These are phyloP conservation scores for Linnemannia exigua DNA, from an alignment of 192 early-diverging fungal genomes.

Conservation along the genomic window DNA sequence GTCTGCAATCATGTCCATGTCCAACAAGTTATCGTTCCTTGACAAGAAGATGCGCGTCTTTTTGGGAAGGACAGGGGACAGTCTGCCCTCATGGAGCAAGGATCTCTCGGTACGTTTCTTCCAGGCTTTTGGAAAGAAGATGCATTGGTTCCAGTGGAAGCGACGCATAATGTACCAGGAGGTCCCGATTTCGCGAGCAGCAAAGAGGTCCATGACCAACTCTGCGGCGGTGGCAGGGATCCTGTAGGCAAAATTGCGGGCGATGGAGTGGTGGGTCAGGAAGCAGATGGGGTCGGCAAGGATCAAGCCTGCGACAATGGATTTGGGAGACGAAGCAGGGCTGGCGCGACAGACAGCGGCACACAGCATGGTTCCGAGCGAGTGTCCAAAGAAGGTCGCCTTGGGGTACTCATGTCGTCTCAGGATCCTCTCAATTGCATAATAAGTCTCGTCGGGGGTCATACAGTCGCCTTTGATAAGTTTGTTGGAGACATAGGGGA, in stretches of 20 bases:
- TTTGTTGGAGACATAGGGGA: constrained; percentile 78
- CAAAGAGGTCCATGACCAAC: constrained; percentile 52
- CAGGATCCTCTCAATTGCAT: constrained; percentile 70
- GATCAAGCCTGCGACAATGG: constrained; percentile 65
- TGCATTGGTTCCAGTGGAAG: constrained; percentile 51
- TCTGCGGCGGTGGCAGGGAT: constrained; percentile 47
- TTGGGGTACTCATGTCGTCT: constrained; percentile 60
- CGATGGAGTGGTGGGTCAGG: constrained; percentile 72
- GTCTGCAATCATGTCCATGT: constrained; percentile 41
- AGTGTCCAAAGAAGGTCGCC: constrained; percentile 79
- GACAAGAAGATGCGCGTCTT: constrained; percentile 50
- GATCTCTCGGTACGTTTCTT: constrained; percentile 7
- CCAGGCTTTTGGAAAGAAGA: constrained; percentile 48
- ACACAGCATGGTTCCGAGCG: constrained; percentile 72
- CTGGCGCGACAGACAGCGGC: constrained; percentile 70
- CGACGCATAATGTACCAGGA: constrained; percentile 57
- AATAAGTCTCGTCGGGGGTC: constrained; percentile 65
- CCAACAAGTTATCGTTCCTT: constrained; percentile 43
- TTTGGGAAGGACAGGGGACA: constrained; percentile 44
- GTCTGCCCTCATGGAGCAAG: constrained; percentile 13
- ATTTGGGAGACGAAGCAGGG: constrained; percentile 50
- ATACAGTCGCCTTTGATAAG: constrained; percentile 66
- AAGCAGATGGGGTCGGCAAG: constrained; percentile 80
- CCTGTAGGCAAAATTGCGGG: constrained; percentile 72
- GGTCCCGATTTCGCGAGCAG: constrained; percentile 49